Evolutionary conservation across 495 filamentous ascomycete genomes (phyloP).

Genomic region (Letharia lupina): DNA sequence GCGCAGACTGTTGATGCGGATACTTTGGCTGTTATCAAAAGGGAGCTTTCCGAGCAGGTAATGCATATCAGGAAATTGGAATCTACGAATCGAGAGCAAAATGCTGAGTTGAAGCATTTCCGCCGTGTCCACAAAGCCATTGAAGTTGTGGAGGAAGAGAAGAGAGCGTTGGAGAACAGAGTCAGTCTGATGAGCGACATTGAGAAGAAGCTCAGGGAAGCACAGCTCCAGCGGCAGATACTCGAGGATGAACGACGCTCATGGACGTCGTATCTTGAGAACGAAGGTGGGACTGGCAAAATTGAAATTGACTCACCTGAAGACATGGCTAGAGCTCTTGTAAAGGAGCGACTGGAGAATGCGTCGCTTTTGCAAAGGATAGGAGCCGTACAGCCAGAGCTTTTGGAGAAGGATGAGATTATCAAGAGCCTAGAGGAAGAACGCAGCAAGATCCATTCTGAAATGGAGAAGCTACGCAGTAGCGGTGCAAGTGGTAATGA

Average conservation of each 20-base stretch:
- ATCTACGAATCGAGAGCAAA: conserved; percentile 67
- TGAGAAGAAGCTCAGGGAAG: conserved; percentile 65
- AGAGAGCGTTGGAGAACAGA: conserved; percentile 69
- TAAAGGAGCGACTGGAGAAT: conserved; percentile 73
- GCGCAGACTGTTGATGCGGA: conserved; percentile 80
- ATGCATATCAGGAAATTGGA: conserved; percentile 80
- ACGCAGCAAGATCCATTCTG: conserved; percentile 47
- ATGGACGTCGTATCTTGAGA: conserved; percentile 81
- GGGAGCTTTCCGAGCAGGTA: conserved; percentile 83
- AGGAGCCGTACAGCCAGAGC: conserved; percentile 69
- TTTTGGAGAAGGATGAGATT: conserved; percentile 67
- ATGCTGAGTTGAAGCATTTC: conserved; percentile 68
- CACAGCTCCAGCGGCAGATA: conserved; percentile 71
- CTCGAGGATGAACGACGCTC: conserved; percentile 79
- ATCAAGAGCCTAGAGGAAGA: conserved; percentile 67
- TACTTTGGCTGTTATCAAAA: conserved; percentile 69
- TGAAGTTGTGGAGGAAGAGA: conserved; percentile 94
- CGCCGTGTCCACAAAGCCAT: conserved; percentile 73
- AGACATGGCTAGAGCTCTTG: conserved; percentile 71
- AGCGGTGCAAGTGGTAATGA: conserved; percentile 37
- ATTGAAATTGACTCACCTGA: conserved; percentile 82
- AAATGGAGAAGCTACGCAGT: conserved; percentile 61
- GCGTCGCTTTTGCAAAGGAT: conserved; percentile 67
- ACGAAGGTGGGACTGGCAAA: conserved; percentile 41
- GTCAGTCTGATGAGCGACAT: conserved; percentile 67